Evolutionary conservation across 2,329 filamentous ascomycete species (phyloP), one percentile per base, ranked within the genome.

Genomic region (Didymella glomerata): DNA sequence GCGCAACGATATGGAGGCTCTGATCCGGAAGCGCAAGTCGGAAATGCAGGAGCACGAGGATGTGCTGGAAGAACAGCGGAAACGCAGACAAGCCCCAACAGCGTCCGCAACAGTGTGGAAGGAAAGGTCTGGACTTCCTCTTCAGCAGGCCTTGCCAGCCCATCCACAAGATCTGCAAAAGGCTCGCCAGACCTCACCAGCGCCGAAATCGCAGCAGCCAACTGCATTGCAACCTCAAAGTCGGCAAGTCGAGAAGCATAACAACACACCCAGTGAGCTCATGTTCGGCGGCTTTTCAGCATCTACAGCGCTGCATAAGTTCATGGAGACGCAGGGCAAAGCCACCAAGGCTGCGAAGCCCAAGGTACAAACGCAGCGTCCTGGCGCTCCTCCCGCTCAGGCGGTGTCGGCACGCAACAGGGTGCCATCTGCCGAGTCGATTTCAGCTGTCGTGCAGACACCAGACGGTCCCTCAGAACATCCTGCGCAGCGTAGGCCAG

Each of bases 271-370:
- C 3, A 64, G 38, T 36, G 67, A 63, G 34, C 66, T 76, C 3
- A 74, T 77, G 68, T 74, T 76, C 52, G 75, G 71, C 16, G 69
- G 72, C 1, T 80, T 81, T 65, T 80, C 79, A 62, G 78, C 77
- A 25, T 74, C 66, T 11, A 74, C 72, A 9, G 80, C 81, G 3
- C 66, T 86, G 28, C 76, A 80, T 5, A 81, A 78, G 27, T 87
- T 85, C 63, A 83, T 86, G 77, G 76, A 81, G 48, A 72, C 82
- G 8, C 79, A 81, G 53, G 79, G 81, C 24, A 72, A 67, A 57
- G 46, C 48, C 4, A 32, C 57, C 13, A 44, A 61, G 3, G 32
- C 28, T 22, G 22, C 32, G 48, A 27, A 34, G 2, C 1, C 18
- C 18, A 24, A 16, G 9, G 3, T 34, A 3, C 22, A 45, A 14